Conservation (phyloP, 305 asterid genomes). For the Solanum hybrid region DNA sequence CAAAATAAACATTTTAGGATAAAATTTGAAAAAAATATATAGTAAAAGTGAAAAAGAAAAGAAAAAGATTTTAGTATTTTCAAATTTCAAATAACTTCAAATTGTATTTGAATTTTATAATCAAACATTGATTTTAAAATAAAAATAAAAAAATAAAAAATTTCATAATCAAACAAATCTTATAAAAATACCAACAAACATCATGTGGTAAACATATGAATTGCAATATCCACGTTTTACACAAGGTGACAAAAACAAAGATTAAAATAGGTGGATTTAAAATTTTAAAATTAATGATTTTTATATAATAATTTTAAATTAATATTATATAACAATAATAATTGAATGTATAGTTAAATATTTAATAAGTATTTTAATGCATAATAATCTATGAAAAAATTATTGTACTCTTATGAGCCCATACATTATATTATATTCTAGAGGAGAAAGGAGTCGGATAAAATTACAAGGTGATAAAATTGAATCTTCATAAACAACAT, state of each 20-base stretch:
- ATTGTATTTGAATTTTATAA: neutral
- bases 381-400: neutral
- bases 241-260: neutral
- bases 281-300: neutral
- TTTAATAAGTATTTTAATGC: neutral
- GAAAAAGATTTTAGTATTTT: neutral
- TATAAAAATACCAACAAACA: neutral
- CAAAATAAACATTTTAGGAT: neutral
- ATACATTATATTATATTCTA: neutral
- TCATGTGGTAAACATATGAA: neutral
- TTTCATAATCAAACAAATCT: neutral
- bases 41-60: neutral
- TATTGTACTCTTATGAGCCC: neutral
- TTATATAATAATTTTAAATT: neutral
- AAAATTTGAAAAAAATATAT: neutral
- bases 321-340: neutral
- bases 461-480: neutral
- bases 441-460: neutral
- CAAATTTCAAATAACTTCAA: neutral
- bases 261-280: neutral
- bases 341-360: neutral
- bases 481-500: accelerated
- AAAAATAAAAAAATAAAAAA: neutral
- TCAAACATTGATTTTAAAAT: neutral
- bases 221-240: neutral